These are phyloP conservation scores for Blastomyces percursus DNA, from an alignment of 2,329 filamentous ascomycete species.

Conservation along the genomic window DNA sequence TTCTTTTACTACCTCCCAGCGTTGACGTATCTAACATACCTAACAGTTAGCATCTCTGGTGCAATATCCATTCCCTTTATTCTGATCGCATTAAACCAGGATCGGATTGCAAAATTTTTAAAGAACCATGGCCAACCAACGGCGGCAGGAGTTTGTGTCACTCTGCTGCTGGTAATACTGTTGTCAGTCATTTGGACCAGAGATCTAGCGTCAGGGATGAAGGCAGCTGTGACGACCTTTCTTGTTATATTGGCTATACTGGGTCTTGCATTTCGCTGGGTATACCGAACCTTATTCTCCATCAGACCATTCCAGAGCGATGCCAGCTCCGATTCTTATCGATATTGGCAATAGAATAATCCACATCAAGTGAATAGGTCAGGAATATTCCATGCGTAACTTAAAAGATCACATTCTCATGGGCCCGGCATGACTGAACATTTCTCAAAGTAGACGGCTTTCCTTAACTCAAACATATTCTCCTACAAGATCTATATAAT, in stretches of 20 bases:
- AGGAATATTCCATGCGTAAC: neutral
- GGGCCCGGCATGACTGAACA: neutral
- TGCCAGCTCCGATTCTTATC: too few relatives aligned
- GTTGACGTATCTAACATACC: neutral
- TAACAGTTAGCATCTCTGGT: constrained; percentile 9
- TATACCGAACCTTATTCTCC: neutral
- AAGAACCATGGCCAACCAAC: neutral
- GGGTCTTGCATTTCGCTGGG: neutral
- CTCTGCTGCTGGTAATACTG: neutral
- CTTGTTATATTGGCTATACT: constrained; percentile 3
- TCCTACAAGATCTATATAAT: neutral
- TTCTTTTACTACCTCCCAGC: too few relatives aligned
- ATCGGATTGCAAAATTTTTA: constrained; percentile 8
- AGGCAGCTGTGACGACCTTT: constrained; percentile 9
- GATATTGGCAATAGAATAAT: too few relatives aligned
- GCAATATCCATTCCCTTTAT: constrained; percentile 10
- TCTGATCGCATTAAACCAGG: constrained; percentile 9
- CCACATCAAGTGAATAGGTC: neutral
- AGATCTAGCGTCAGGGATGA: constrained; percentile 8
- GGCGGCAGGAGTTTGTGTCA: neutral
- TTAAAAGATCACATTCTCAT: neutral
- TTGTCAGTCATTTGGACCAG: constrained; percentile 9
- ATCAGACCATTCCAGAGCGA: neutral
- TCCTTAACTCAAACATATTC: neutral
- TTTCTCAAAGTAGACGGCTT: too few relatives aligned